phyloP scores from a whole-genome alignment of 495 filamentous ascomycete genomes.

The Lophiotrema nucula region DNA sequence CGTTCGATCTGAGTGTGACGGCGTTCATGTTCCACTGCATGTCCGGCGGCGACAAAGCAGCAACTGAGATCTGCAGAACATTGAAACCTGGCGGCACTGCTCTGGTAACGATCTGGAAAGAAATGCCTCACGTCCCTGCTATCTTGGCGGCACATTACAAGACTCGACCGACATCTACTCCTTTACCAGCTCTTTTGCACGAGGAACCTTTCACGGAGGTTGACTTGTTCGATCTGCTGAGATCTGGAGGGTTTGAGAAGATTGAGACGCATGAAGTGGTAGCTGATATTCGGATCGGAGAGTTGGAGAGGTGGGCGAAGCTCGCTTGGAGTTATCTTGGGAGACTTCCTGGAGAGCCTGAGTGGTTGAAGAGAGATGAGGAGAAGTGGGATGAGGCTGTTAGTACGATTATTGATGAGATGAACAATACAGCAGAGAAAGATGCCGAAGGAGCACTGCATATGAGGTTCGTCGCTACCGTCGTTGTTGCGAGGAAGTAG shows the following conservation, averaged over 20 bases:
- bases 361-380: slow-evolving; percentile 5
- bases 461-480: background rate
- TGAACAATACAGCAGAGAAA: background rate
- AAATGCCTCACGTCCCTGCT: slow-evolving; percentile 25
- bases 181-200: slow-evolving; percentile 1
- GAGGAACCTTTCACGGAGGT: background rate
- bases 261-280: background rate
- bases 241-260: slow-evolving; percentile 2
- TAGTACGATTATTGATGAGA: background rate
- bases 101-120: slow-evolving; percentile 22
- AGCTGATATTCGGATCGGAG: background rate
- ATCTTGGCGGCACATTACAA: slow-evolving; percentile 25
- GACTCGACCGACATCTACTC: slow-evolving; percentile 16
- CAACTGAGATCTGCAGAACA: slow-evolving; percentile 32
- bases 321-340: slow-evolving; percentile 12
- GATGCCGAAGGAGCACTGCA: background rate
- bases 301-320: slow-evolving; percentile 9
- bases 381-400: slow-evolving; percentile 6
- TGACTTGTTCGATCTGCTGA: background rate
- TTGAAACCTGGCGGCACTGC: slow-evolving; percentile 30
- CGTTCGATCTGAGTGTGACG: slow-evolving; percentile 27
- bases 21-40: slow-evolving; percentile 25
- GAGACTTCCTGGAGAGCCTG: background rate
- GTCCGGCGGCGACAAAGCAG: background rate
- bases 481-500: background rate